A percentile compares a stretch with the other conserved stretches of the same genome.
Conservation (phyloP, 2,329 filamentous ascomycete genomes). For the Alternaria sp. region DNA sequence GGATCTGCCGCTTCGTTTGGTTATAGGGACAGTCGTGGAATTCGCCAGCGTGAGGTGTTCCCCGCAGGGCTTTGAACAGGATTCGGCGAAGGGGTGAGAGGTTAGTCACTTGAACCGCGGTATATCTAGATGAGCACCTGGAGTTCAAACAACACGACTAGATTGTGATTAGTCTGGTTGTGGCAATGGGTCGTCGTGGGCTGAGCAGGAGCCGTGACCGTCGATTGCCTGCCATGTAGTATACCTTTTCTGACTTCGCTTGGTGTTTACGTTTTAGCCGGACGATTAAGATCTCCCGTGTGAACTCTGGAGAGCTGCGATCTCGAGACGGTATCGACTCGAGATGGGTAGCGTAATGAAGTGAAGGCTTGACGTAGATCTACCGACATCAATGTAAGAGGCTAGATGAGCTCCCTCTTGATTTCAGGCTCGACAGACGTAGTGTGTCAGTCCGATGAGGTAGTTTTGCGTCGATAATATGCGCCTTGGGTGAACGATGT, state of each 20-base stretch:
- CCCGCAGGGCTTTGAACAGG: constrained; percentile 23
- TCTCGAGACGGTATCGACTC: constrained; percentile 66
- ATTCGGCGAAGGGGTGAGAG: constrained; percentile 27
- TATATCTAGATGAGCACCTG: constrained; percentile 33
- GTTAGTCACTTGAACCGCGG: constrained; percentile 47
- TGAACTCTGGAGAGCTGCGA: constrained; percentile 65
- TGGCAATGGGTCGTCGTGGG: constrained; percentile 31
- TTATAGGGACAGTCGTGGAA: constrained; percentile 49
- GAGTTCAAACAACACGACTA: constrained; percentile 49
- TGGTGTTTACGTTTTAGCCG: constrained; percentile 52
- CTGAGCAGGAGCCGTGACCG: constrained; percentile 43
- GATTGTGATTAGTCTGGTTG: constrained; percentile 45
- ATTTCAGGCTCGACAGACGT: constrained; percentile 23
- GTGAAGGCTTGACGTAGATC: constrained; percentile 63
- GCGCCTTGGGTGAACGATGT: constrained; percentile 31
- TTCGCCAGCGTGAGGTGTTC: constrained; percentile 54
- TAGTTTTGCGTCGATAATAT: constrained; percentile 29
- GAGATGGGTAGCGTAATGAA: constrained; percentile 64
- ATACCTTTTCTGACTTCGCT: constrained; percentile 47
- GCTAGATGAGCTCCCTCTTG: constrained; percentile 41
- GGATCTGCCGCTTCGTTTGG: constrained; percentile 58
- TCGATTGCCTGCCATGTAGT: constrained; percentile 47
- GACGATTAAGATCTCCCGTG: constrained; percentile 62
- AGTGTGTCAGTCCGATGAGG: constrained; percentile 30
- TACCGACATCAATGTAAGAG: constrained; percentile 65